Base-by-base conservation (phyloP, 306 rosid genomes). In the Morella rubra region DNA sequence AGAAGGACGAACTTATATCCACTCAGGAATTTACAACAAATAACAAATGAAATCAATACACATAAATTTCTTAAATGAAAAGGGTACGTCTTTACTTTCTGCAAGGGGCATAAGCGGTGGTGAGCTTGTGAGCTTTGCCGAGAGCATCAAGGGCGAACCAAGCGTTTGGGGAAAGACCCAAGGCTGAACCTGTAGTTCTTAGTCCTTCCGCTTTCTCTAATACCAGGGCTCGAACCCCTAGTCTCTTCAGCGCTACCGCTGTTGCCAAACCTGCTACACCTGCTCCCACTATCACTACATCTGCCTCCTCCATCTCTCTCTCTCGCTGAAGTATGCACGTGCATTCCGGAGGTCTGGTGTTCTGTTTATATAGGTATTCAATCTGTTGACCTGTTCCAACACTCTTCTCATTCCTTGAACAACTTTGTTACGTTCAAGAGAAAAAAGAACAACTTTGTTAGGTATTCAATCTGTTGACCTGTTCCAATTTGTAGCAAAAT, bases 251-350 rank as follows among this genome's bases (percentile, higher is more conserved):
- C 45, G 81, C 81, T 60, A 78, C 49, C 0, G 77, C 72, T 3
- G 53, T 61, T 42, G 81, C 81, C 18, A 72, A 44, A 49, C 81
- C 81, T 2, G 81, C 81, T 41, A 78, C 51, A 24, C 77, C 77
- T 22, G 37, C 55, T 37, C 77, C 81, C 1, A 78, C 58, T 72
- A 72, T 41, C 27, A 41, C 71, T 41, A 78, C 77, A 12, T 78
- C 77, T 46, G 5, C 50, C 41, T 51, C 40, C 19, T 52, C 65
- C 27, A 41, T 72, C 51, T 52, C 19, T 16, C 5, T n/a, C 14
- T 1, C 13, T 42, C 8, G 32, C 69, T 27, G 19, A 62, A 27
- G 18, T 18, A 64, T 15, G 32, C 7, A 2, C 5, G 1, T 55
- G 14, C 0, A 41, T 18, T 12, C 14, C 14, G 68, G 32, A n/a